phyloP scores from a whole-genome alignment of 768 basidiomycete species.

The Naganishia vaughanmartiniae region DNA sequence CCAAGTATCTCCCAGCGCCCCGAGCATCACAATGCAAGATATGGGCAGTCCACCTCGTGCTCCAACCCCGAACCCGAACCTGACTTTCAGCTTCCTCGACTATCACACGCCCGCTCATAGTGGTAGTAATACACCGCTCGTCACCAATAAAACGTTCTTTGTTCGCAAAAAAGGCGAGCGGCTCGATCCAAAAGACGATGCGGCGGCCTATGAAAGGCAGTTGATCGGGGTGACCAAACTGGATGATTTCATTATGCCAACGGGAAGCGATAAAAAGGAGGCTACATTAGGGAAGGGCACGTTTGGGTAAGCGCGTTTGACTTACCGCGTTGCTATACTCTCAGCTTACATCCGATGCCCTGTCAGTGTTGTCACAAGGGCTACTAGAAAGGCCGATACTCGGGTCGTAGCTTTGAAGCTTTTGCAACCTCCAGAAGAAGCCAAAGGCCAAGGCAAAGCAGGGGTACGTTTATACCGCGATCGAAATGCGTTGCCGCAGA shows the following conservation, averaged over 20 bases:
- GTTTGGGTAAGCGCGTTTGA: slow-evolving; percentile 26
- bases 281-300: slow-evolving; percentile 32
- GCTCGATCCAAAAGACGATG: slow-evolving; percentile 27
- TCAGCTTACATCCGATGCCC: background rate
- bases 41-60: background rate
- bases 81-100: slow-evolving; percentile 12
- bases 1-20: background rate
- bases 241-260: slow-evolving; percentile 22
- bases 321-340: background rate
- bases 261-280: slow-evolving; percentile 20
- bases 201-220: slow-evolving; percentile 6
- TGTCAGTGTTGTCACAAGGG: slow-evolving; percentile 29
- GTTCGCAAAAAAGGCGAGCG: background rate
- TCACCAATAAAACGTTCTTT: background rate
- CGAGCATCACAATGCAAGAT: background rate
- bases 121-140: background rate
- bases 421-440: slow-evolving; percentile 30
- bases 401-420: slow-evolving; percentile 29
- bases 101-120: slow-evolving; percentile 1
- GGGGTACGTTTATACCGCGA: slow-evolving; percentile 7
- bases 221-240: slow-evolving; percentile 27
- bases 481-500: background rate
- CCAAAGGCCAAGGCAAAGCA: slow-evolving; percentile 18
- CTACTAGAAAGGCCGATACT: slow-evolving; percentile 17
- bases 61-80: slow-evolving; percentile 23